phyloP scores from a whole-genome alignment of 371 early-diverging fungal species.

The Nosema muscidifuracis region DNA sequence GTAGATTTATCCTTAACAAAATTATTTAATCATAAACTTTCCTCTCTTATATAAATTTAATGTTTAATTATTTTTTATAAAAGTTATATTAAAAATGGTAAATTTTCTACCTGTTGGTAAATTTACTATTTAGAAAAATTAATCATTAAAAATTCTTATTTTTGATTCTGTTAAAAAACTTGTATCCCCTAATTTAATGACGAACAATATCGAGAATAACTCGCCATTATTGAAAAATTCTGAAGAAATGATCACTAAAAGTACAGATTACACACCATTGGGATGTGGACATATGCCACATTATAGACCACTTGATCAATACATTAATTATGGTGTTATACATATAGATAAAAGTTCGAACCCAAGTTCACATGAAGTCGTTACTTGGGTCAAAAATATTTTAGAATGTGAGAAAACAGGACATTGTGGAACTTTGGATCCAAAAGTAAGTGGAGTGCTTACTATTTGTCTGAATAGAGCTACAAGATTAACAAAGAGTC shows the following conservation, averaged over 20 bases:
- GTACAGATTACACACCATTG: slow-evolving; percentile 91
- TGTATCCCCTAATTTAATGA: neutral
- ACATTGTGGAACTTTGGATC: slow-evolving; percentile 97
- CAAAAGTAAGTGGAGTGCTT: slow-evolving; percentile 96
- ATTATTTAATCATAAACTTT: too few relatives aligned
- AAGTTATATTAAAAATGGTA: too few relatives aligned
- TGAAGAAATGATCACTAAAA: slow-evolving; percentile 90
- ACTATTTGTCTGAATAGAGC: slow-evolving; percentile 96
- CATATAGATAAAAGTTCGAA: slow-evolving; percentile 96
- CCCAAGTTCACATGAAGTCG: slow-evolving; percentile 99
- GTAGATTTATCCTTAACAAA: too few relatives aligned
- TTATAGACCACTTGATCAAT: slow-evolving; percentile 80
- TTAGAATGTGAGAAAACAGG: slow-evolving; percentile 96
- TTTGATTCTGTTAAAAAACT: neutral
- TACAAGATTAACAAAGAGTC: slow-evolving; percentile 94
- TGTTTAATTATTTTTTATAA: too few relatives aligned
- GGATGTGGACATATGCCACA: slow-evolving; percentile 85
- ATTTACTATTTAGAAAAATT: too few relatives aligned
- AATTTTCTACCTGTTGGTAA: too few relatives aligned
- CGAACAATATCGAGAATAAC: slow-evolving; percentile 10
- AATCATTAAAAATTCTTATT: too few relatives aligned
- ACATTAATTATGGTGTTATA: slow-evolving; percentile 81
- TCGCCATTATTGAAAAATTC: slow-evolving; percentile 68
- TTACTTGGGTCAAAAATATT: slow-evolving; percentile 97
- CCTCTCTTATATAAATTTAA: too few relatives aligned